Percentiles rank a stretch among this genome's conserved stretches.
These are phyloP conservation scores for Magnusiomyces suaveolens DNA, from an alignment of 1,139 yeast species.

Conservation along the genomic window DNA sequence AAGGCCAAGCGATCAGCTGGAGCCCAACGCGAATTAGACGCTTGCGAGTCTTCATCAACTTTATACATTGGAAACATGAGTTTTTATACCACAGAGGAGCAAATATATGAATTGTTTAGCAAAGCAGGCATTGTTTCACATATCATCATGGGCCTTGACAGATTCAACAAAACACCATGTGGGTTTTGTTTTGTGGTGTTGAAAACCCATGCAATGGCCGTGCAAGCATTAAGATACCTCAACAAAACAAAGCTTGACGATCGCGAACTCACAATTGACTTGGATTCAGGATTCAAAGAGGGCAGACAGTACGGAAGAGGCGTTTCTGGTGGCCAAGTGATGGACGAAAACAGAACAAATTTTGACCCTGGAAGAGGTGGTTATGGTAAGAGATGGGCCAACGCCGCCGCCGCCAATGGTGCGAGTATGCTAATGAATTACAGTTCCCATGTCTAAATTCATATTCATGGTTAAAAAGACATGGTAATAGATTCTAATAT, in stretches of 20 bases:
- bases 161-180: slow-evolving; percentile 83
- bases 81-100: slow-evolving; percentile 88
- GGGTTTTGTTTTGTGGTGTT: slow-evolving; percentile 91
- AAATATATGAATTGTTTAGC: slow-evolving; percentile 73
- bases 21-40: slow-evolving; percentile 51
- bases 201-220: slow-evolving; percentile 54
- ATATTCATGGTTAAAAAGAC: not conserved
- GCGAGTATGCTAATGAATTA: slow-evolving; percentile 1
- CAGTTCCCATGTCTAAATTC: not conserved
- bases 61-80: slow-evolving; percentile 82
- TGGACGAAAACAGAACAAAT: slow-evolving; percentile 48
- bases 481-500: not conserved
- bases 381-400: slow-evolving; percentile 28
- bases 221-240: slow-evolving; percentile 71
- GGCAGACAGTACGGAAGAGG: slow-evolving; percentile 96
- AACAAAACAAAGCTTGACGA: slow-evolving; percentile 78
- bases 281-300: slow-evolving; percentile 90
- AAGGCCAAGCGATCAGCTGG: slow-evolving; percentile 44
- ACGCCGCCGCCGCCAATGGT: not conserved
- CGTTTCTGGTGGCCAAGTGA: slow-evolving; percentile 74
- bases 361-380: slow-evolving; percentile 53
- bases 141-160: slow-evolving; percentile 87
- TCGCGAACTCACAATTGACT: slow-evolving; percentile 65
- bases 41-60: slow-evolving; percentile 58
- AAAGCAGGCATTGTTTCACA: slow-evolving; percentile 56